phyloP scores from a whole-genome alignment of 2,329 filamentous ascomycete genomes.

The Scytalidium sp. region DNA sequence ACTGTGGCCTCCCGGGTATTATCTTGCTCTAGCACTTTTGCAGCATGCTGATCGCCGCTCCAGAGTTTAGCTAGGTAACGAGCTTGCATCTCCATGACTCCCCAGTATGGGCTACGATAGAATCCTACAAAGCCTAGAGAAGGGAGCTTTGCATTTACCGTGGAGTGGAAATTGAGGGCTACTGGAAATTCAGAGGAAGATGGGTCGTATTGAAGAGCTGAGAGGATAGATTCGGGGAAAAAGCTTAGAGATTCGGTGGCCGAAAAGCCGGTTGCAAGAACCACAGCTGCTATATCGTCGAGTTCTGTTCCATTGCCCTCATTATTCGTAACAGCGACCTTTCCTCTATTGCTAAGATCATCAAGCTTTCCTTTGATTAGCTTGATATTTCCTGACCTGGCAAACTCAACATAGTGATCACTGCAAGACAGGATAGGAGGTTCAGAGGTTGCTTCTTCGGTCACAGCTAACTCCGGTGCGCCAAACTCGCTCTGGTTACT shows the following conservation, averaged over 20 bases:
- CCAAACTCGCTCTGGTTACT: slow-evolving; percentile 50
- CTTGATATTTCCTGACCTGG: slow-evolving; percentile 60
- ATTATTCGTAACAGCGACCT: slow-evolving; percentile 29
- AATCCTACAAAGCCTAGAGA: slow-evolving; percentile 77
- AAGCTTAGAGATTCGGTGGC: slow-evolving; percentile 62
- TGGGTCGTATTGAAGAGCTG: slow-evolving; percentile 55
- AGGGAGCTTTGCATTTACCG: slow-evolving; percentile 56
- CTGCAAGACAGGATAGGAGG: slow-evolving; percentile 68
- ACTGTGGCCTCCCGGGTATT: slow-evolving; percentile 21
- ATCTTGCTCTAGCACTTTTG: slow-evolving; percentile 21
- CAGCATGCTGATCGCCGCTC: slow-evolving; percentile 30
- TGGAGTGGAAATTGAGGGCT: slow-evolving; percentile 65
- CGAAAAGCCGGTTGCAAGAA: slow-evolving; percentile 75
- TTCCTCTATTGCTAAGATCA: slow-evolving; percentile 11
- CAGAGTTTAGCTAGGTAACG: slow-evolving; percentile 63
- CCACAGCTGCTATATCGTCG: slow-evolving; percentile 59
- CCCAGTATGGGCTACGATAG: slow-evolving; percentile 83
- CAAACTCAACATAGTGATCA: slow-evolving; percentile 71
- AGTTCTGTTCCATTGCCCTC: slow-evolving; percentile 30
- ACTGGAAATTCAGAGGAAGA: slow-evolving; percentile 48
- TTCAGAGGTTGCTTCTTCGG: slow-evolving; percentile 26
- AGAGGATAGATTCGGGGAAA: slow-evolving; percentile 53
- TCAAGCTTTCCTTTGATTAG: slow-evolving; percentile 21
- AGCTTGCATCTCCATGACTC: slow-evolving; percentile 83
- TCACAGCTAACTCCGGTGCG: slow-evolving; percentile 28